These are phyloP conservation scores for Macadamia tetraphylla DNA, from an alignment of 164 flowering plant genomes.

Conservation along the genomic window DNA sequence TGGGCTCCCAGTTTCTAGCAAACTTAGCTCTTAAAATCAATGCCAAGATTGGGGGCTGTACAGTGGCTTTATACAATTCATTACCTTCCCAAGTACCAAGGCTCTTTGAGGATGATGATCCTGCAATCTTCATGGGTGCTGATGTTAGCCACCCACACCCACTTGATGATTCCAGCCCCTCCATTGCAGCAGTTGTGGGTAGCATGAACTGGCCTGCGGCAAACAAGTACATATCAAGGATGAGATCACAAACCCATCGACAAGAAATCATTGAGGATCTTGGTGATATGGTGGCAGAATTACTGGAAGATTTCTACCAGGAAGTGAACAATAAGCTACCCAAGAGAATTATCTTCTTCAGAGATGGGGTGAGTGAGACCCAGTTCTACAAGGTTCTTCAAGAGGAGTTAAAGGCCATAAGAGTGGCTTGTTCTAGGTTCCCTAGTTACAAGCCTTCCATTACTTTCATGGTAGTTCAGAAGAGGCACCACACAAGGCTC, in stretches of 20 bases:
- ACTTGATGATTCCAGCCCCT: constrained; percentile 82
- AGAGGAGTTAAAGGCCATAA: constrained; percentile 68
- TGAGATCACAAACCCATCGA: constrained; percentile 84
- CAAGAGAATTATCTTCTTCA: constrained; percentile 63
- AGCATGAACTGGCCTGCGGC: constrained; percentile 97
- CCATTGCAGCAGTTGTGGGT: constrained; percentile 92
- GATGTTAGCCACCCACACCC: constrained; percentile 98
- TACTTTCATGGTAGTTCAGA: constrained; percentile 84
- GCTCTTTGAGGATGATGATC: constrained; percentile 45
- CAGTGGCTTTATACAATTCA: constrained; percentile 71
- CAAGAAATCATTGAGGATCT: constrained; percentile 89
- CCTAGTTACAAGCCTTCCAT: constrained; percentile 63
- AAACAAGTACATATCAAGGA: constrained; percentile 75
- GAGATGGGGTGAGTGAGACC: constrained; percentile 95
- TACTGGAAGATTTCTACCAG: constrained; percentile 57
- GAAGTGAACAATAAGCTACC: constrained; percentile 52
- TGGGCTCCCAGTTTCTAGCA: constrained; percentile 73
- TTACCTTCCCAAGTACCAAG: constrained; percentile 76
- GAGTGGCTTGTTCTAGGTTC: constrained; percentile 51
- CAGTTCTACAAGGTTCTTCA: constrained; percentile 81
- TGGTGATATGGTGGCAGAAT: constrained; percentile 62
- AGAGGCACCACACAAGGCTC: constrained; percentile 89
- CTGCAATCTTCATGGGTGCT: constrained; percentile 92
- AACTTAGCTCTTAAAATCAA: constrained; percentile 90
- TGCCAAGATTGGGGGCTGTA: constrained; percentile 92